phyloP scores from a whole-genome alignment of 345 rosid species.

The Bretschneidera sinensis region DNA sequence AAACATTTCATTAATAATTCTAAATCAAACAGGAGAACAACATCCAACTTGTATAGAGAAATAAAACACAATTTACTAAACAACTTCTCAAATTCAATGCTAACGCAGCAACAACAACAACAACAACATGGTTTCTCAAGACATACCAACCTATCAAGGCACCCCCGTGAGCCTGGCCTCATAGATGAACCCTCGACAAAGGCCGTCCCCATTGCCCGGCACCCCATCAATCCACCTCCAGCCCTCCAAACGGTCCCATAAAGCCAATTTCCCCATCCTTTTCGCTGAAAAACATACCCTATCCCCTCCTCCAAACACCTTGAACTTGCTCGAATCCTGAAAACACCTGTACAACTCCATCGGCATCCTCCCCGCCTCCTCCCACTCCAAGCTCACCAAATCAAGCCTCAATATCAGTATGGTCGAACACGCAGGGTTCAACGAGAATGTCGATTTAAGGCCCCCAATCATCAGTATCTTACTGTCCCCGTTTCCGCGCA shows the following conservation, averaged over 20 bases:
- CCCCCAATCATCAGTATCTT: constrained; percentile 80
- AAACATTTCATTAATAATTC: too few species aligned
- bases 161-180: constrained; percentile 54
- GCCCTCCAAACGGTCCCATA: constrained; percentile 63
- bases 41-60: too few species aligned
- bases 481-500: constrained; percentile 45
- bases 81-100: too few species aligned
- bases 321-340: constrained; percentile 69
- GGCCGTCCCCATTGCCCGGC: constrained; percentile 57
- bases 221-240: constrained; percentile 88
- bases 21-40: too few species aligned
- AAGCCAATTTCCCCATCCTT: constrained; percentile 60
- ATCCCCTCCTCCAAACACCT: constrained; percentile 87
- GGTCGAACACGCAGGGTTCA: constrained; percentile 76
- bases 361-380: constrained; percentile 86
- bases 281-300: constrained; percentile 77
- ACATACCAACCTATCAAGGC: constrained; percentile 35
- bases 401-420: constrained; percentile 72
- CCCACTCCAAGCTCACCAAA: constrained; percentile 81
- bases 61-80: too few species aligned
- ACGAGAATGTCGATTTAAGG: constrained; percentile 58
- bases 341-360: constrained; percentile 68
- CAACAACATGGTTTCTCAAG: too few species aligned
- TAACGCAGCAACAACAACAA: too few species aligned
- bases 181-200: constrained; percentile 68